phyloP scores from a whole-genome alignment of 2,329 filamentous ascomycete genomes.

The Pseudocercospora musae region DNA sequence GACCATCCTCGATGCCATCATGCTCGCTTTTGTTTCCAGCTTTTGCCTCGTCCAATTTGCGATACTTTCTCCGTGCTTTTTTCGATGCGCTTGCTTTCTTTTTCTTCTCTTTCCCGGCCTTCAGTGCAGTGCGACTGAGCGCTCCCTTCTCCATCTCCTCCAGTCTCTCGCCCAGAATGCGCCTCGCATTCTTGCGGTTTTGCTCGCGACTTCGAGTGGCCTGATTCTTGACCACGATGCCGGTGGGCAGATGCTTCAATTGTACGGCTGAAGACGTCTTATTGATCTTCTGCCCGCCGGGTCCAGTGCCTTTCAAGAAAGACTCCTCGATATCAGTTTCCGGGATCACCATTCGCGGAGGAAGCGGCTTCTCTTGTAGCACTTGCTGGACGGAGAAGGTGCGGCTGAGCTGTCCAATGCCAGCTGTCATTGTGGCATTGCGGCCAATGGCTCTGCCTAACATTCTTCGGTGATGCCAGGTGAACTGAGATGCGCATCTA shows the following conservation, averaged over 20 bases:
- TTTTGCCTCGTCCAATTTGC: conserved; percentile 55
- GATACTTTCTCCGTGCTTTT: conserved; percentile 80
- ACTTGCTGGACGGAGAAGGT: conserved; percentile 19
- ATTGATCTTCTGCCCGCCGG: conserved; percentile 97
- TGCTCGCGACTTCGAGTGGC: conserved; percentile 81
- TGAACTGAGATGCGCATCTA: neutral
- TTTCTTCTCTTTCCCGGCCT: conserved; percentile 61
- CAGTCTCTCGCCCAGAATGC: conserved; percentile 70
- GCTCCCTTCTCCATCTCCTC: conserved; percentile 73
- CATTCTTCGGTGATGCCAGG: neutral
- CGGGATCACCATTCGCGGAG: conserved; percentile 70
- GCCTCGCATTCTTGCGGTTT: conserved; percentile 81
- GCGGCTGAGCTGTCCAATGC: conserved; percentile 11
- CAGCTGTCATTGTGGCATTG: neutral
- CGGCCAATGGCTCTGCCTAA: neutral
- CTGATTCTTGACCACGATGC: conserved; percentile 91
- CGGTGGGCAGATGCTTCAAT: conserved; percentile 83
- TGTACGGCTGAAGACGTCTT: conserved; percentile 97
- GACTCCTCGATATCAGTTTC: conserved; percentile 78
- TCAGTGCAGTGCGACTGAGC: conserved; percentile 62
- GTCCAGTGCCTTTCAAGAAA: conserved; percentile 87
- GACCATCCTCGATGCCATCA: neutral
- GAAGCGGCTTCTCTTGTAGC: conserved; percentile 58
- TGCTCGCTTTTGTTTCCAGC: conserved; percentile 18
- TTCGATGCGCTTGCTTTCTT: conserved; percentile 74